Evolutionary conservation across 106 monocot species (phyloP).

Genomic region (Amphibolis antarctica): DNA sequence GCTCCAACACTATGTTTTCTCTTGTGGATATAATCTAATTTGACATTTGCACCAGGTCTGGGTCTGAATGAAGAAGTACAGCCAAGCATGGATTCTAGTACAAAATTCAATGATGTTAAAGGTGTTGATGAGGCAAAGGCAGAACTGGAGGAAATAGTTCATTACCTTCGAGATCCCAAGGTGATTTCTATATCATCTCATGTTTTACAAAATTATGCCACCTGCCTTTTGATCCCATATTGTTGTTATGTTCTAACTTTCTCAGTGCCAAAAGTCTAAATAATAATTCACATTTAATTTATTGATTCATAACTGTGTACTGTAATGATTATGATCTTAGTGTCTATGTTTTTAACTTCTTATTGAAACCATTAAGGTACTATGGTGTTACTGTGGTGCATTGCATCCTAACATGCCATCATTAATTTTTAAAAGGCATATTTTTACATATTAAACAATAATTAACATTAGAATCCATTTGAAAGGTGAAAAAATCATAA

Average conservation of each 20-base stretch:
- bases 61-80: conserved; percentile 96
- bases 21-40: not conserved
- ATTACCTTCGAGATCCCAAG: conserved; percentile 99
- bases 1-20: not conserved
- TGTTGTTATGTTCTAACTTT: not conserved
- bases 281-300: not conserved
- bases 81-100: conserved; percentile 83
- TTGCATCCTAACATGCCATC: too few relatives aligned
- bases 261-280: not conserved
- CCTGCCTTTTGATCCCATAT: not conserved
- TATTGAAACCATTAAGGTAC: too few relatives aligned
- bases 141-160: conserved; percentile 96
- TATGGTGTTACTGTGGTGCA: too few relatives aligned
- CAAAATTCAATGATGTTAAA: conserved; percentile 97
- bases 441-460: too few relatives aligned
- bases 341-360: too few relatives aligned
- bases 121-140: conserved; percentile 99
- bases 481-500: too few relatives aligned
- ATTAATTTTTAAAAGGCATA: too few relatives aligned
- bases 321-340: too few relatives aligned
- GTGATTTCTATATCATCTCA: conserved; percentile 14
- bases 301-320: not conserved
- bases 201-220: not conserved
- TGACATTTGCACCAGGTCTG: conserved; percentile 34
- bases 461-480: too few relatives aligned